These are phyloP conservation scores for Cantharellus anzutake DNA, from an alignment of 768 basidiomycete species.

Conservation along the genomic window DNA sequence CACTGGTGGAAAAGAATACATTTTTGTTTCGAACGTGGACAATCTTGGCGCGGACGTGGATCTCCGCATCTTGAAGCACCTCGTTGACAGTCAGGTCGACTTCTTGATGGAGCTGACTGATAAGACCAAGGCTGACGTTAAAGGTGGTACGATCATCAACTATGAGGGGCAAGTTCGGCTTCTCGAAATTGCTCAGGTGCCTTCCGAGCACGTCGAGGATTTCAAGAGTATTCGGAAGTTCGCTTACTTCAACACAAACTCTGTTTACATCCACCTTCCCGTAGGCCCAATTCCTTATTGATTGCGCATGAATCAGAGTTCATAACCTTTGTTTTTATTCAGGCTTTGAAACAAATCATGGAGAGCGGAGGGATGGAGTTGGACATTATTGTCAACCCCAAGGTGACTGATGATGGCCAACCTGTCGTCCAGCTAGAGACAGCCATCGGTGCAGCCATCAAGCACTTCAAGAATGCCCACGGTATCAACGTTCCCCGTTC, in stretches of 20 bases:
- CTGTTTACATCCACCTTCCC: conserved; percentile 52
- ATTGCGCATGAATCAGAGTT: background rate
- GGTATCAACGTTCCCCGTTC: conserved; percentile 90
- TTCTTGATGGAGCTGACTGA: conserved; percentile 93
- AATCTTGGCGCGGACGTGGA: conserved; percentile 87
- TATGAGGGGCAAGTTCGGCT: conserved; percentile 78
- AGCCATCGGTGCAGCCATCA: conserved; percentile 85
- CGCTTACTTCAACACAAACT: conserved; percentile 86
- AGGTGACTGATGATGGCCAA: conserved; percentile 70
- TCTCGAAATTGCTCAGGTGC: conserved; percentile 89
- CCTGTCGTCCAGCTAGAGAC: conserved; percentile 77
- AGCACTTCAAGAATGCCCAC: conserved; percentile 80
- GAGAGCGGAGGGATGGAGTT: conserved; percentile 71
- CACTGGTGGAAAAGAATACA: conserved; percentile 85
- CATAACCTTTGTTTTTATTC: conserved; percentile 3
- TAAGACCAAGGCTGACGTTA: conserved; percentile 87
- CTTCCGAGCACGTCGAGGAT: conserved; percentile 82
- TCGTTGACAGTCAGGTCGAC: conserved; percentile 64
- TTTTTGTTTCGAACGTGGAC: conserved; percentile 95
- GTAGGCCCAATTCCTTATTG: conserved; percentile 5
- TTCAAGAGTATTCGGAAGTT: conserved; percentile 87
- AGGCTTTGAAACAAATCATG: conserved; percentile 82
- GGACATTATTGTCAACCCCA: conserved; percentile 89
- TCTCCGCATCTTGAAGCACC: conserved; percentile 66
- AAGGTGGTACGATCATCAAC: conserved; percentile 80